Percentiles rank a stretch among this genome's conserved stretches.
These are phyloP conservation scores for Didymella sp. DNA, from an alignment of 2,329 filamentous ascomycete genomes.

Conservation along the genomic window DNA sequence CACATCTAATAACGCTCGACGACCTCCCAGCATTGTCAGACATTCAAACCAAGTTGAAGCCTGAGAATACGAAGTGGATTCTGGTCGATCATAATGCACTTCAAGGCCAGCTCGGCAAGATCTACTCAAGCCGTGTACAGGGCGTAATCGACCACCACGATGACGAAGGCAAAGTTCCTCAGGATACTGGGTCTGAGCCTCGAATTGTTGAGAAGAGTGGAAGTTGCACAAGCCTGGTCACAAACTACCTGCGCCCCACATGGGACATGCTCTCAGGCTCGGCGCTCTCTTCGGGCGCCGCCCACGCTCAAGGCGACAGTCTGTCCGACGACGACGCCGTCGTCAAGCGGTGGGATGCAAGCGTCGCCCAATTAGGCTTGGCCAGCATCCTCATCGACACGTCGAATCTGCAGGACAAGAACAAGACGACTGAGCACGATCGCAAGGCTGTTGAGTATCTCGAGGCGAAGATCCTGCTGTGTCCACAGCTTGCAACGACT, in stretches of 20 bases:
- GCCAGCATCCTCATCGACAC: conserved; percentile 79
- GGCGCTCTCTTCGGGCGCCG: conserved; percentile 52
- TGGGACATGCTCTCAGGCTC: conserved; percentile 63
- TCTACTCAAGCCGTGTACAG: conserved; percentile 62
- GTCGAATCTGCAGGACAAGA: conserved; percentile 62
- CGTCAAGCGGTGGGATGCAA: conserved; percentile 58
- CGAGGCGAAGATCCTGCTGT: conserved; percentile 60
- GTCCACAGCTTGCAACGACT: conserved; percentile 40
- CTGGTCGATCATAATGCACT: conserved; percentile 82
- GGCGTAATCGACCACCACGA: conserved; percentile 82
- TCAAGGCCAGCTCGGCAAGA: conserved; percentile 65
- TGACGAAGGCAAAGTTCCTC: conserved; percentile 67
- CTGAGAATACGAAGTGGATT: conserved; percentile 70
- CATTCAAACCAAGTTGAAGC: conserved; percentile 55
- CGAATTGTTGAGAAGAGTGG: conserved; percentile 71
- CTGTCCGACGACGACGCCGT: conserved; percentile 40
- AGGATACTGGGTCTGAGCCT: conserved; percentile 57
- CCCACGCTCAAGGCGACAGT: conserved; percentile 51
- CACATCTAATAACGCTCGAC: conserved; percentile 70
- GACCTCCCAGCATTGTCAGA: conserved; percentile 63
- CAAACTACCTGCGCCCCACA: conserved; percentile 62
- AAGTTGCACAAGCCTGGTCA: conserved; percentile 75
- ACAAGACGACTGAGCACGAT: conserved; percentile 72
- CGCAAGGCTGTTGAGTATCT: conserved; percentile 64
- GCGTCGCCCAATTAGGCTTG: conserved; percentile 71